These are phyloP conservation scores for Chenopodium suecicum DNA, from an alignment of 148 eudicot species.

Conservation along the genomic window DNA sequence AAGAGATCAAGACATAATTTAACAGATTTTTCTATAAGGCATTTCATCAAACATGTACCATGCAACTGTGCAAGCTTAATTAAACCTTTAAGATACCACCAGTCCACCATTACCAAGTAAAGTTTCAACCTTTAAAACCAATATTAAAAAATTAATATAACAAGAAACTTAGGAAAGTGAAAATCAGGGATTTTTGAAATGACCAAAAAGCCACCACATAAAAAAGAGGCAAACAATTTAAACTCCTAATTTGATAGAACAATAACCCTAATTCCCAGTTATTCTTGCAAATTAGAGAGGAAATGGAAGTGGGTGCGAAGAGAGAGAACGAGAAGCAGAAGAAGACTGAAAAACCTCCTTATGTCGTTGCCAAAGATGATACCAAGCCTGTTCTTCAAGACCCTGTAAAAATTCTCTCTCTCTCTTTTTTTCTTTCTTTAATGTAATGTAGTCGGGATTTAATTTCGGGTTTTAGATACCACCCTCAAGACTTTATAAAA, in stretches of 20 bases:
- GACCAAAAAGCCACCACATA: neutral
- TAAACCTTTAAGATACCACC: too few species aligned
- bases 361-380: constrained; percentile 61
- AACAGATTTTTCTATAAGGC: too few species aligned
- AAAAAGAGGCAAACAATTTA: neutral
- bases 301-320: constrained; percentile 22
- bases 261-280: constrained; percentile 1
- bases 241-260: neutral
- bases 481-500: too few species aligned
- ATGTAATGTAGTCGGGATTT: neutral
- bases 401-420: constrained; percentile 36
- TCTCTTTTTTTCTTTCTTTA: neutral
- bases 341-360: constrained; percentile 44
- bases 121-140: too few species aligned
- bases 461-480: neutral
- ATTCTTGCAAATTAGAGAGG: constrained; percentile 2
- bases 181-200: neutral
- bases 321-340: constrained; percentile 23
- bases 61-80: too few species aligned
- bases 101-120: too few species aligned
- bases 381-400: constrained; percentile 74
- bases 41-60: too few species aligned
- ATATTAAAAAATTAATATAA: too few species aligned
- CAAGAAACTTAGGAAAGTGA: too few species aligned
- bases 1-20: too few species aligned